Percentiles rank a stretch among this genome's conserved stretches.
These are phyloP conservation scores for Phytophthora capsici DNA, from an alignment of 352 stramenopile species.

Conservation along the genomic window DNA sequence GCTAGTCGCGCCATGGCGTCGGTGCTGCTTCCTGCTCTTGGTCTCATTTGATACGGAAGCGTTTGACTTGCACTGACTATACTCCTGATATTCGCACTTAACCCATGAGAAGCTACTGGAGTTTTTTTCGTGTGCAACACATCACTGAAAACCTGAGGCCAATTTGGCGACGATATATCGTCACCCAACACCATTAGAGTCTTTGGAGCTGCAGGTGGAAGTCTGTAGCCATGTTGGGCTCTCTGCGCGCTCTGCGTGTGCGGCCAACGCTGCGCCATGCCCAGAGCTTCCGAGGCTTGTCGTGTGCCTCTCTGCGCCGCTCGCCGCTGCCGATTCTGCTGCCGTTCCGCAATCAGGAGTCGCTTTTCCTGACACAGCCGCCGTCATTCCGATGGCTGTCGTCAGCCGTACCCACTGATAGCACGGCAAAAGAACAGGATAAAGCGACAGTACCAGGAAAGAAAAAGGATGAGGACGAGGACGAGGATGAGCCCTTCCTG, in stretches of 20 bases:
- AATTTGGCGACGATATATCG: not conserved
- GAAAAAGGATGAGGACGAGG: conserved; percentile 2
- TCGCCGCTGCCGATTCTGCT: conserved; percentile 8
- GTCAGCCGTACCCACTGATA: conserved; percentile 10
- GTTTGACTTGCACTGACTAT: not conserved
- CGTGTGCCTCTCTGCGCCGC: conserved; percentile 8
- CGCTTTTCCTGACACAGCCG: conserved; percentile 9
- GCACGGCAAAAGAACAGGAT: not conserved
- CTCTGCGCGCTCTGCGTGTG: conserved; percentile 22
- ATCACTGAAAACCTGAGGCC: conserved; percentile 7
- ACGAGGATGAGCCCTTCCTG: conserved; percentile 37
- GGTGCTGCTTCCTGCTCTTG: not conserved
- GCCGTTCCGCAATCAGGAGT: conserved; percentile 7
- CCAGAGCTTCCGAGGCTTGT: conserved; percentile 11
- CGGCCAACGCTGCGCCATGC: conserved; percentile 7
- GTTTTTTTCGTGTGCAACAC: not conserved
- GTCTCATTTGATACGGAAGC: not conserved
- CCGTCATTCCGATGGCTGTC: conserved; percentile 29
- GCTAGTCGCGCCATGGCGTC: conserved; percentile 48
- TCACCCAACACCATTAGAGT: conserved; percentile 21
- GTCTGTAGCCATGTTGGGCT: conserved; percentile 31
- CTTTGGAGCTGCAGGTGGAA: not conserved
- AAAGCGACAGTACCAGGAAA: not conserved
- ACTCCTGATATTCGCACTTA: conserved; percentile 1
- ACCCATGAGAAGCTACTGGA: not conserved